Percentiles rank a stretch among this genome's conserved stretches.
Evolutionary conservation across 225 moss, liverwort and hornwort species (phyloP).

Genomic region (Anthoceros angustus): DNA sequence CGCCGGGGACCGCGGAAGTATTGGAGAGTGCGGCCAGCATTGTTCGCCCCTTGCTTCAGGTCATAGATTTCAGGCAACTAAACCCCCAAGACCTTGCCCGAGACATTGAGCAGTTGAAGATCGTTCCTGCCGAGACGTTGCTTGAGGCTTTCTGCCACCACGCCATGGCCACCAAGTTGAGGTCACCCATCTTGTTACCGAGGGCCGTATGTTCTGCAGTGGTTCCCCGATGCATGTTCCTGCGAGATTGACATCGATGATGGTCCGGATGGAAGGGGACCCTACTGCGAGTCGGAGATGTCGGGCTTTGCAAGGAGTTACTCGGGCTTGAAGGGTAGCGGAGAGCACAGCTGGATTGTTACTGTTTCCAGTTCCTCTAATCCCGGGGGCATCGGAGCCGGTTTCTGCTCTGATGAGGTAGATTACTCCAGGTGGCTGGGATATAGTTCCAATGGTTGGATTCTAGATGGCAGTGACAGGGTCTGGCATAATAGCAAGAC

Average conservation of each 20-base stretch:
- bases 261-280: background rate
- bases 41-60: background rate
- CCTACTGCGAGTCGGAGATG: background rate
- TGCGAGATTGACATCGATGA: background rate
- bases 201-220: background rate
- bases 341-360: background rate
- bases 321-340: background rate
- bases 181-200: background rate
- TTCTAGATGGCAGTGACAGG: background rate
- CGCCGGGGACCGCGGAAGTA: background rate
- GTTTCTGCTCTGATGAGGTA: background rate
- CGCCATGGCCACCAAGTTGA: background rate
- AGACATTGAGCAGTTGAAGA: background rate
- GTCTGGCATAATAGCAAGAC: background rate
- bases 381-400: background rate
- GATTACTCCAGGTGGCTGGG: background rate
- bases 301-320: background rate
- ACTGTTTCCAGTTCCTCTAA: background rate
- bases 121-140: background rate
- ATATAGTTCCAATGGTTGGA: background rate
- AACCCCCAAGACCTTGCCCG: background rate
- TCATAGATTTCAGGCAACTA: background rate
- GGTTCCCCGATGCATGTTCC: background rate
- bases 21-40: background rate
- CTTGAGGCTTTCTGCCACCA: background rate